A percentile compares a stretch with the other conserved stretches of the same genome.
Evolutionary conservation across 2,329 filamentous ascomycete species (phyloP).

Genomic region (Pseudohalonectria lignicola): DNA sequence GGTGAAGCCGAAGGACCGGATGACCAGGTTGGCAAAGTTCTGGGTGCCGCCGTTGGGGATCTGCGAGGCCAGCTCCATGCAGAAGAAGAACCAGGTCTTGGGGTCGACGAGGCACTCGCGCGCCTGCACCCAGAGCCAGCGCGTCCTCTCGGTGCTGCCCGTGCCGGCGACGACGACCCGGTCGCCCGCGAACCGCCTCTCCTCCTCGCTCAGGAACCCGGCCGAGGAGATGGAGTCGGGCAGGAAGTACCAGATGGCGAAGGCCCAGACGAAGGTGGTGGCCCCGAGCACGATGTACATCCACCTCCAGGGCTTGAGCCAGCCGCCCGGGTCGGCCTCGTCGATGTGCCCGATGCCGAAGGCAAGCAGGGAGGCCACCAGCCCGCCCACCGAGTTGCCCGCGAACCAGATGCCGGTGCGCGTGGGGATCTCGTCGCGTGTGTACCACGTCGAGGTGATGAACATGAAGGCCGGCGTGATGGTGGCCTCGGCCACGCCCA

Average conservation of each 20-base stretch:
- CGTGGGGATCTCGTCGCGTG: conserved; percentile 41
- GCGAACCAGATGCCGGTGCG: conserved; percentile 46
- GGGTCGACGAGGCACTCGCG: conserved; percentile 43
- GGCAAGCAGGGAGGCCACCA: conserved; percentile 36
- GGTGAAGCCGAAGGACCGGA: conserved; percentile 44
- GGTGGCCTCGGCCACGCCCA: conserved; percentile 43
- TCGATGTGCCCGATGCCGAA: conserved; percentile 44
- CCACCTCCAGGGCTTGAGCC: conserved; percentile 11
- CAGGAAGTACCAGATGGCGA: conserved; percentile 34
- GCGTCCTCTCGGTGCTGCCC: conserved; percentile 34
- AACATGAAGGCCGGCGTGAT: conserved; percentile 45
- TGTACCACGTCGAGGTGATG: conserved; percentile 45
- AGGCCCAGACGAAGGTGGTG: conserved; percentile 28
- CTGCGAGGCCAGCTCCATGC: conserved; percentile 39
- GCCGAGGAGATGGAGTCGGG: conserved; percentile 44
- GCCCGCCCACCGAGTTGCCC: conserved; percentile 35
- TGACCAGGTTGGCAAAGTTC: conserved; percentile 46
- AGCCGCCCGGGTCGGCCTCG: conserved; percentile 23
- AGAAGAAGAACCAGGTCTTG: conserved; percentile 49
- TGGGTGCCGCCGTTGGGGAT: conserved; percentile 53
- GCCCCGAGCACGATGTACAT: conserved; percentile 16
- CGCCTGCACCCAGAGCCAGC: conserved; percentile 39
- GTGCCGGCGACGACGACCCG: conserved; percentile 38
- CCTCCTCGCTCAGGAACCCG: conserved; percentile 39
- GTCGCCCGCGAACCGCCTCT: conserved; percentile 34